A percentile compares a stretch with the other conserved stretches of the same genome.
Evolutionary conservation across 73 alveolate species (phyloP).

Genomic region (Tetrahymena borealis): DNA sequence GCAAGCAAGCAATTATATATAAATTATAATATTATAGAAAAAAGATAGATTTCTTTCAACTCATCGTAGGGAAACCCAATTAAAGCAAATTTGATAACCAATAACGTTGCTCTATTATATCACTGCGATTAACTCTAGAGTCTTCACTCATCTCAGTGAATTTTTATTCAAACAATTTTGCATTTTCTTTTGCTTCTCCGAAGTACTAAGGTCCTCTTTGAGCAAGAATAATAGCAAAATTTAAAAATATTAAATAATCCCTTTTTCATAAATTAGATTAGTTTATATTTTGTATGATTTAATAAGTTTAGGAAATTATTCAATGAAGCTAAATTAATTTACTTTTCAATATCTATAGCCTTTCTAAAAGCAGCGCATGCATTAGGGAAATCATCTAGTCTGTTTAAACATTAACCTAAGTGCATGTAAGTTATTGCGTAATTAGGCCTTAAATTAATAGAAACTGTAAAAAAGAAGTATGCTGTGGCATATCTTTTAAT

Average conservation of each 20-base stretch:
- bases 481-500: constrained; percentile 50
- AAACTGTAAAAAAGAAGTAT: constrained; percentile 61
- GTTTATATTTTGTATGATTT: not conserved
- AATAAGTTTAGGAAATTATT: constrained; percentile 35
- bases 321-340: constrained; percentile 1
- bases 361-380: constrained; percentile 60
- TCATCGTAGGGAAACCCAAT: not conserved
- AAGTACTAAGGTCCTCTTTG: constrained; percentile 14
- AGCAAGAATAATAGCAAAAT: constrained; percentile 7
- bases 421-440: constrained; percentile 50
- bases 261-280: not conserved
- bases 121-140: not conserved
- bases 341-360: constrained; percentile 57
- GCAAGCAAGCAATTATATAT: too few species aligned
- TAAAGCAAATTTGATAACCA: not conserved
- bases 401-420: constrained; percentile 58
- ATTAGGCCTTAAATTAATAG: constrained; percentile 56
- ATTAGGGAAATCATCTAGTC: constrained; percentile 61
- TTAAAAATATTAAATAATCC: constrained; percentile 16
- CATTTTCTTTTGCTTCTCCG: constrained; percentile 13
- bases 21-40: too few species aligned
- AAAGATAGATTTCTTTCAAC: too few species aligned
- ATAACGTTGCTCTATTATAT: not conserved
- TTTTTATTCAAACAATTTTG: not conserved
- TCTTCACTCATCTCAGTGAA: not conserved